Evolutionary conservation across 768 basidiomycete species (phyloP), one percentile per base, ranked within the genome.

Genomic region (Kwoniella botswanensis): DNA sequence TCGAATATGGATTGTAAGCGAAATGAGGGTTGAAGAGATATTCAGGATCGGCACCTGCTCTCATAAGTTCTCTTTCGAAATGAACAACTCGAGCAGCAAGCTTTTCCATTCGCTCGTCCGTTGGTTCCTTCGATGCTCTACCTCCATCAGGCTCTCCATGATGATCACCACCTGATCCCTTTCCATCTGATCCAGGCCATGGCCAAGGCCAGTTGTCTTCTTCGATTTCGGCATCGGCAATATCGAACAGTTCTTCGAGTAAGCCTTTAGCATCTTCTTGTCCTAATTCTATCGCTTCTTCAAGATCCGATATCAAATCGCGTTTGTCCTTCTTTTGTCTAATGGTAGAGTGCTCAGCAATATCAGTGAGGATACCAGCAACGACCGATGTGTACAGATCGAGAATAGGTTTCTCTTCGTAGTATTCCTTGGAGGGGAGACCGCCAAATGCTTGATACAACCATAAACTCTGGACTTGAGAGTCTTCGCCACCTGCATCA

Each of bases 351-450:
- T 77, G 66, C 21, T 68, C 61, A 42, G 88, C 87, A 4, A 94
- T 84, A 4, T 87, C 85, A 22, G 86, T 74, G 26, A 98, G 86
- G 17, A 96, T 85, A 21, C 88, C 86, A 75, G 90, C 88, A 21
- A 94, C 84, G 24, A 92, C 89, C 53, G 85, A 83, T 68, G 87
- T 86, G 82, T 97, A 97, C 17, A 91, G 81, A n/a, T 87, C 86
- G n/a, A 88, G 83, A 46, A 93, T 87, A 0, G 85, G 82, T 65
- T 89, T 85, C 58, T 98, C 95, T 64, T 90, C 88, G 82, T 93
- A 98, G 82, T 98, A 97, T 85, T 95, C 93, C 91, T 94, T 95
- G 17, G 94, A 89, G 1, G 93, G 94, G 13, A 97, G 89, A 53
- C 93, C 92, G 15, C 96, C 86, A 9, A 84, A 85, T 2, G 92